Evolutionary conservation across 2,329 filamentous ascomycete genomes (phyloP).

Genomic region (Ophiocordyceps camponoti-saundersi): DNA sequence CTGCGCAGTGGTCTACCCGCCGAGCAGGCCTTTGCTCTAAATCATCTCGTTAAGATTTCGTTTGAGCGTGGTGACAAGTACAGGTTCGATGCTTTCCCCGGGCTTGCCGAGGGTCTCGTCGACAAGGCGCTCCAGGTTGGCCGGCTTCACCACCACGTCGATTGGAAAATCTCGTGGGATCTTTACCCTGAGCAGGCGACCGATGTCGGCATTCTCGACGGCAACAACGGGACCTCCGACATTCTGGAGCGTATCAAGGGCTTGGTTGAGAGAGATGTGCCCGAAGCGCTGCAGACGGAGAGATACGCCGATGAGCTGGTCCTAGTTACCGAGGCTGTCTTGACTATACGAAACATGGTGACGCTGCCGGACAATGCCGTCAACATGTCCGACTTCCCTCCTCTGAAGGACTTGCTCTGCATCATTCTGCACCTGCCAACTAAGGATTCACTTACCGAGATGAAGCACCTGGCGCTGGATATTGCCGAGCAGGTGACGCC

Average conservation of each 20-base stretch:
- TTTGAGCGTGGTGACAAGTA: slow-evolving; percentile 92
- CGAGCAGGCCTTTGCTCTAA: slow-evolving; percentile 84
- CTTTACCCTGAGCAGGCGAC: slow-evolving; percentile 34
- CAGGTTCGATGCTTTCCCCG: slow-evolving; percentile 80
- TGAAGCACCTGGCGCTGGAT: slow-evolving; percentile 83
- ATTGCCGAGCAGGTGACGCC: slow-evolving; percentile 82
- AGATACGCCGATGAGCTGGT: slow-evolving; percentile 55
- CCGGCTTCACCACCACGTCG: slow-evolving; percentile 62
- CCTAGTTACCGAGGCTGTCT: slow-evolving; percentile 66
- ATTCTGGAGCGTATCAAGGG: slow-evolving; percentile 51
- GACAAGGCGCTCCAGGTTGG: slow-evolving; percentile 70
- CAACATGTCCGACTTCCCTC: slow-evolving; percentile 58
- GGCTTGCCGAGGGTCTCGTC: slow-evolving; percentile 73
- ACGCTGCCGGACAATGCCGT: slow-evolving; percentile 76
- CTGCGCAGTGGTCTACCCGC: slow-evolving; percentile 62
- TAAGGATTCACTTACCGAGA: slow-evolving; percentile 55
- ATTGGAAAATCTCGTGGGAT: slow-evolving; percentile 63
- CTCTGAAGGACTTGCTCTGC: slow-evolving; percentile 67
- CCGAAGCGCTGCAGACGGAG: slow-evolving; percentile 56
- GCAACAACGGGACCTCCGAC: slow-evolving; percentile 31
- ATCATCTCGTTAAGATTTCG: slow-evolving; percentile 89
- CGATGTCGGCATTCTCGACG: slow-evolving; percentile 26
- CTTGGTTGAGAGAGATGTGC: slow-evolving; percentile 40
- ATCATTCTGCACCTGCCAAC: slow-evolving; percentile 65
- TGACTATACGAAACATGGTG: slow-evolving; percentile 93